These are phyloP conservation scores for Ramaria sp. DNA, from an alignment of 768 basidiomycete species.

Conservation along the genomic window DNA sequence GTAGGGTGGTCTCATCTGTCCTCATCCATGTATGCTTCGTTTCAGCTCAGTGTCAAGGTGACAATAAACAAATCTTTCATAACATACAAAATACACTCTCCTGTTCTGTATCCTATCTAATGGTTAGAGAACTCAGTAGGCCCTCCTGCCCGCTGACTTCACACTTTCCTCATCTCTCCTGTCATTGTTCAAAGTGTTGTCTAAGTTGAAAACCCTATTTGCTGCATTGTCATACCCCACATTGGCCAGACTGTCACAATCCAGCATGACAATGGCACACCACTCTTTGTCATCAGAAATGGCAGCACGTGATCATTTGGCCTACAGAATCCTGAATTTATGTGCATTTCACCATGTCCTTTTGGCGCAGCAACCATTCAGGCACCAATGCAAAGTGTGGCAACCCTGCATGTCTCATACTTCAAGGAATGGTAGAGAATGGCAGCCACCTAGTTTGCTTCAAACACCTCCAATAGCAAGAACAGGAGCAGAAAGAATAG, in stretches of 20 bases:
- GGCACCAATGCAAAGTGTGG: too few species aligned
- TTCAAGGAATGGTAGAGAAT: too few species aligned
- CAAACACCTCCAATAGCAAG: too few species aligned
- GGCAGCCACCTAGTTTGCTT: too few species aligned
- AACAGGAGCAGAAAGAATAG: too few species aligned
- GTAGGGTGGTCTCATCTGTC: too few species aligned
- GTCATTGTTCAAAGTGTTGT: conserved; percentile 80
- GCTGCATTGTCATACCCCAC: conserved; percentile 77
- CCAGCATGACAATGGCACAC: conserved; percentile 33
- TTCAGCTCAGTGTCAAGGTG: background rate
- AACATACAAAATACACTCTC: conserved; percentile 28
- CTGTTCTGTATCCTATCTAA: conserved; percentile 47
- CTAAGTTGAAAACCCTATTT: conserved; percentile 83
- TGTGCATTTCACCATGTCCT: too few species aligned
- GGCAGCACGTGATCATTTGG: conserved; percentile 78
- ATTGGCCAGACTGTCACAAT: too few species aligned
- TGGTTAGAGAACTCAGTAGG: conserved; percentile 88
- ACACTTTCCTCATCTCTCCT: conserved; percentile 69
- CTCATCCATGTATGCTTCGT: too few species aligned
- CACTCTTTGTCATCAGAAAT: conserved; percentile 53
- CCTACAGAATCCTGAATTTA: conserved; percentile 61
- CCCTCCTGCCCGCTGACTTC: conserved; percentile 71
- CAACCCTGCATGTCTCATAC: too few species aligned
- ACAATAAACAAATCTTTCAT: conserved; percentile 36
- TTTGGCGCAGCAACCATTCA: too few species aligned